Base-by-base conservation (phyloP, 768 basidiomycete genomes). In the Xerocomellus chrysenteron region DNA sequence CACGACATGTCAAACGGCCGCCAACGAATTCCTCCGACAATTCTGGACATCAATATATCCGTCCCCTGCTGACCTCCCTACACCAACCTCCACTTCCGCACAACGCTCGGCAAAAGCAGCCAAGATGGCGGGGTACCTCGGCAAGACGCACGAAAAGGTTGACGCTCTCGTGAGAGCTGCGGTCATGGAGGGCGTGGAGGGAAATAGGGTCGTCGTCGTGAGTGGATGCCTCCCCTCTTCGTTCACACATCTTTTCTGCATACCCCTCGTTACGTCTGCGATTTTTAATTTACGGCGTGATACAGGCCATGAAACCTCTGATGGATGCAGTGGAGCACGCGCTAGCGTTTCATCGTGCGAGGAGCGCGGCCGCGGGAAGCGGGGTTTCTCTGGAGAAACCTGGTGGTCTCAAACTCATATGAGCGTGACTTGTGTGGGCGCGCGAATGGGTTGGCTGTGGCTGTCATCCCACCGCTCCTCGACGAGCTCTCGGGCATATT, bases 1-100 rank as follows among this genome's bases (percentile, higher is more conserved):
- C 83, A 85, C 83, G 17, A 90, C 90, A 0, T 93, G 91, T 65
- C 94, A 97, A 67, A 92, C 92, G 1, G 89, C 95, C 4, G 88
- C 95, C 12, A 94, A 93, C 65, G 97, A 99, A 68, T 97, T 98
- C 70, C 78, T 99, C 14, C 86, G 96, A 30, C 97, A 98, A 69
- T 98, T 94, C 69, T 98, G 95, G 94, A 81, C 87, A 2, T 83
- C 93, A 2, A 82, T 90, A 48, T 89, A 93, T 59, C 95, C 94
- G 6, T 84, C 88, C 7, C 72, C 80, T 1, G 75, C 80, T 17
- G 90, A 90, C 47, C 64, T 76, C 17, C 80, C 81, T 52, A 77
- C 80, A 0, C 68, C 82, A 3, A 75, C 75, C 3, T 74, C 76
- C 2, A 86, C 85, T 0, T 80, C 85, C 3, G 79, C 82, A 1